Percentiles rank a stretch among this genome's conserved stretches.
These are phyloP conservation scores for Diospyros lotus DNA, from an alignment of 148 eudicot genomes.

Conservation along the genomic window DNA sequence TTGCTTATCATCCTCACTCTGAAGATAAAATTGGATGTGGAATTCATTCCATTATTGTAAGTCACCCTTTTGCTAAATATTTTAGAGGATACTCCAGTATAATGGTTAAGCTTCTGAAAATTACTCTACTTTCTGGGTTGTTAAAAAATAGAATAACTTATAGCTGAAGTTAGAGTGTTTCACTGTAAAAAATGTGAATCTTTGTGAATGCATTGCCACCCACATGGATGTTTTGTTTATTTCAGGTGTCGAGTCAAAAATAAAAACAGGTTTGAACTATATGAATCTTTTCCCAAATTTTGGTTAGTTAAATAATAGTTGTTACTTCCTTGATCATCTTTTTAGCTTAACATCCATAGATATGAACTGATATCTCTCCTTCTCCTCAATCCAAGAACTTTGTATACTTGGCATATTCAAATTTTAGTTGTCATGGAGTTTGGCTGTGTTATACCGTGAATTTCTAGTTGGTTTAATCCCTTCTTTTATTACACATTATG, in stretches of 20 bases:
- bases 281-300: not conserved
- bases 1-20: slow-evolving; percentile 68
- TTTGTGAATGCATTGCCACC: not conserved
- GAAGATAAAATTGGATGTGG: slow-evolving; percentile 88
- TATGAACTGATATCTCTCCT: not conserved
- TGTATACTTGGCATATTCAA: too few species aligned
- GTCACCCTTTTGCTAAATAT: slow-evolving; percentile 8
- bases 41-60: slow-evolving; percentile 74
- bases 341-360: slow-evolving; percentile 1
- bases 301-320: not conserved
- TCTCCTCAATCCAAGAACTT: too few species aligned
- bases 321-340: not conserved
- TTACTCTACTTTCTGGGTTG: not conserved
- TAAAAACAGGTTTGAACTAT: not conserved
- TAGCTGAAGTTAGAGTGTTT: slow-evolving; percentile 8
- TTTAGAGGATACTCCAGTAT: not conserved
- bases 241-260: slow-evolving; percentile 3
- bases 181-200: not conserved
- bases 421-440: too few species aligned
- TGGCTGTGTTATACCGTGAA: too few species aligned
- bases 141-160: not conserved
- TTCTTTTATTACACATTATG: too few species aligned
- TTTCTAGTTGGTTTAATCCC: too few species aligned
- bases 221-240: not conserved
- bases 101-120: slow-evolving; percentile 6